Percentiles rank a stretch among this genome's conserved stretches.
These are phyloP conservation scores for Mycena galericulata DNA, from an alignment of 768 basidiomycete genomes.

Conservation along the genomic window DNA sequence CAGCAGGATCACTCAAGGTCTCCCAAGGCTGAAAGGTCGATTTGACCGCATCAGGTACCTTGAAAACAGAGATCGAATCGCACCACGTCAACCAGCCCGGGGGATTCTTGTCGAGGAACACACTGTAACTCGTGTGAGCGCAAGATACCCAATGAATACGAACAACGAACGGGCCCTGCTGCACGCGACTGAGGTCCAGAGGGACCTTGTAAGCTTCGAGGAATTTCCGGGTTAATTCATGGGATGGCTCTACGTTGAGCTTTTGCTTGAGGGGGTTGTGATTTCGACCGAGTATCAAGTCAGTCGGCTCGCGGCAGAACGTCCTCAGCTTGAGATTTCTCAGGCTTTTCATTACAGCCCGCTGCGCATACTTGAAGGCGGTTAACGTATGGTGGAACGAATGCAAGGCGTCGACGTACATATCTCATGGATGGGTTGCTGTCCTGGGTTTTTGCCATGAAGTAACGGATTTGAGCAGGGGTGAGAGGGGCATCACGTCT, in stretches of 20 bases:
- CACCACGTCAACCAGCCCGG: conserved; percentile 82
- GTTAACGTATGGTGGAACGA: conserved; percentile 15
- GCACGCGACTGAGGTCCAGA: conserved; percentile 49
- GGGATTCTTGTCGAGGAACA: conserved; percentile 66
- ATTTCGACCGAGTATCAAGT: conserved; percentile 70
- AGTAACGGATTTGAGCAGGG: conserved; percentile 62
- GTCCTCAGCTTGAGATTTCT: conserved; percentile 88
- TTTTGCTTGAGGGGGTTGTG: conserved; percentile 74
- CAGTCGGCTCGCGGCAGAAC: conserved; percentile 64
- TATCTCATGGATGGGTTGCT: conserved; percentile 79
- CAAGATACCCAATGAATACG: neutral
- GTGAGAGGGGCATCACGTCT: conserved; percentile 70
- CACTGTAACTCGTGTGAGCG: conserved; percentile 44
- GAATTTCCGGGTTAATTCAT: conserved; percentile 65
- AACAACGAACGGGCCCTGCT: conserved; percentile 58
- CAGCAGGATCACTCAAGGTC: conserved; percentile 57
- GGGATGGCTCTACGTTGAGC: conserved; percentile 62
- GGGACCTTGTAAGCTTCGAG: conserved; percentile 67
- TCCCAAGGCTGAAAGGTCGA: conserved; percentile 76
- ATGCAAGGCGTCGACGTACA: conserved; percentile 51
- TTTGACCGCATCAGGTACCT: conserved; percentile 57
- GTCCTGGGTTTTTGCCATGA: conserved; percentile 70
- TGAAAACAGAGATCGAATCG: conserved; percentile 57
- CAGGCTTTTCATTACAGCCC: conserved; percentile 81
- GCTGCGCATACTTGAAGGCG: conserved; percentile 68